Percentiles rank a stretch among this genome's conserved stretches.
Evolutionary conservation across 768 basidiomycete species (phyloP).

Genomic region (Rossbeevera mucosa): DNA sequence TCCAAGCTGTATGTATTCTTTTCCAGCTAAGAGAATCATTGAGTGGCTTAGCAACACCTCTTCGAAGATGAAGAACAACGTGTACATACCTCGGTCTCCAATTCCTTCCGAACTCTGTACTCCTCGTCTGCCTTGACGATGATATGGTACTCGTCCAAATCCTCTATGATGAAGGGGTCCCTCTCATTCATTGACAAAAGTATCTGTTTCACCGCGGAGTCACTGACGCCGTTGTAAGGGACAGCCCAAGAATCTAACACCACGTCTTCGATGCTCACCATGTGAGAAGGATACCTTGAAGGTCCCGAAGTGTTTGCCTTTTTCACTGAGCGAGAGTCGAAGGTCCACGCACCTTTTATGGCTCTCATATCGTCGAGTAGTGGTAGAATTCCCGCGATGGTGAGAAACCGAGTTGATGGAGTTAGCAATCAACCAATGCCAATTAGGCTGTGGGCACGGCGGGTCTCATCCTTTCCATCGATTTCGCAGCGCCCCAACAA

Average conservation of each 20-base stretch:
- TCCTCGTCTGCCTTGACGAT: slow-evolving; percentile 83
- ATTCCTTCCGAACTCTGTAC: slow-evolving; percentile 62
- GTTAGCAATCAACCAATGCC: neutral
- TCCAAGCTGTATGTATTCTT: slow-evolving; percentile 84
- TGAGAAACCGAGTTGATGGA: slow-evolving; percentile 15
- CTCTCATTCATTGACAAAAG: slow-evolving; percentile 78
- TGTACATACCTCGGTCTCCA: slow-evolving; percentile 64
- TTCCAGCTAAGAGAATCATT: slow-evolving; percentile 56
- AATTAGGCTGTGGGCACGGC: slow-evolving; percentile 1
- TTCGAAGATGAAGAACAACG: neutral
- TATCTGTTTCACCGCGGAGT: slow-evolving; percentile 87
- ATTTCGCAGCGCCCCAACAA: slow-evolving; percentile 6
- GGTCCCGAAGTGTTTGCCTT: slow-evolving; percentile 2
- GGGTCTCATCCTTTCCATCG: neutral
- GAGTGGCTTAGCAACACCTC: neutral
- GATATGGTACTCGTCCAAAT: slow-evolving; percentile 78
- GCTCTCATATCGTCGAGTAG: slow-evolving; percentile 46
- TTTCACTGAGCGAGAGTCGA: slow-evolving; percentile 1
- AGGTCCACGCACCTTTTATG: slow-evolving; percentile 48
- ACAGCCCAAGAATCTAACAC: neutral
- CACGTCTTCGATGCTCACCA: slow-evolving; percentile 41
- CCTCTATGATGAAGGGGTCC: slow-evolving; percentile 78
- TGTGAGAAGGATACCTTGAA: slow-evolving; percentile 58
- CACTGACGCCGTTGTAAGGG: slow-evolving; percentile 40
- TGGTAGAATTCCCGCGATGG: slow-evolving; percentile 4